Conservation (phyloP, 495 filamentous ascomycete species). For the Aspergillus coremiiformis region DNA sequence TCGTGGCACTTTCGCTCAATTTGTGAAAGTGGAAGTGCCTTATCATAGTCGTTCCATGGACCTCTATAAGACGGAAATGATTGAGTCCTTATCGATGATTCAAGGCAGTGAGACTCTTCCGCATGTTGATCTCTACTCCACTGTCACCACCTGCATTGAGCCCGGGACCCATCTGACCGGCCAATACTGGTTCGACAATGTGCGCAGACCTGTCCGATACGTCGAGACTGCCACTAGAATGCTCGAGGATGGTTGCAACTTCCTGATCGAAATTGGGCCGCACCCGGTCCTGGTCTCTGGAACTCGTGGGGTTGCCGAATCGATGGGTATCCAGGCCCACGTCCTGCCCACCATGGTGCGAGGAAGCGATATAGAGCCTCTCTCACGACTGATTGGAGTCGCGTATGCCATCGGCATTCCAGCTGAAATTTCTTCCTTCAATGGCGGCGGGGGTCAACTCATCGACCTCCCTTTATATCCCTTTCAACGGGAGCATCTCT, state of each 20-base stretch:
- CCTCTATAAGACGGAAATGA: slow-evolving; percentile 24
- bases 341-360: too few species aligned
- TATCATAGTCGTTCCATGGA: slow-evolving; percentile 45
- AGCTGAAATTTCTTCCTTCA: too few species aligned
- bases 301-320: too few species aligned
- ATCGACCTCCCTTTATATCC: too few species aligned
- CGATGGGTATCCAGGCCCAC: too few species aligned
- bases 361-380: too few species aligned
- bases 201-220: slow-evolving; percentile 41
- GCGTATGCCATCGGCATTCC: too few species aligned
- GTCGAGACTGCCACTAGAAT: slow-evolving; percentile 17
- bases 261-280: slow-evolving; percentile 59
- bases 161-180: slow-evolving; percentile 14
- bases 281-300: too few species aligned
- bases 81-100: slow-evolving; percentile 14
- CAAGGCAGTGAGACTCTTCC: too few species aligned
- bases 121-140: slow-evolving; percentile 28
- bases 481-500: too few species aligned
- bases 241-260: not conserved
- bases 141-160: slow-evolving; percentile 26
- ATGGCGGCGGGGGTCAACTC: too few species aligned
- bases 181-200: slow-evolving; percentile 41
- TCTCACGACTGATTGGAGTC: too few species aligned
- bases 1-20: slow-evolving; percentile 24
- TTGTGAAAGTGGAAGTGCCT: slow-evolving; percentile 40